Evolutionary conservation across 495 filamentous ascomycete genomes (phyloP), one percentile per base, ranked within the genome.

Genomic region (Aspergillus wentii): DNA sequence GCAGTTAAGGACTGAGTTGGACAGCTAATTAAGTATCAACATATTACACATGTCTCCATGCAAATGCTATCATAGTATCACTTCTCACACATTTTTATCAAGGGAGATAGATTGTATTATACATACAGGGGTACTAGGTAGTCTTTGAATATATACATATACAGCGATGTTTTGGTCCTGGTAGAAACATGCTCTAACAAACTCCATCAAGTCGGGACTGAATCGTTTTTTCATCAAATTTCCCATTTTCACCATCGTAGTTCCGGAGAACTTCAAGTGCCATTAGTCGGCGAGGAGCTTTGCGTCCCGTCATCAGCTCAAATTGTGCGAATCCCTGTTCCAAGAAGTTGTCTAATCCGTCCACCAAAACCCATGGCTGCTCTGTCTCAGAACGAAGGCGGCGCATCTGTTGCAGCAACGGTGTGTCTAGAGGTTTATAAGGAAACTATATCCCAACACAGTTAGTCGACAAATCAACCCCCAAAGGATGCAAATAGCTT

Each of bases 291-390:
- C 82, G 75, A 3, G 86, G 86, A 11, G 86, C 86, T 61, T 85
- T 78, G 16, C 86, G 70, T n/a, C 85, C 86, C 3, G 85, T 86
- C 69, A 90, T 85, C 30, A 90, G 59, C 56, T 90, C 86, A 52
- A 88, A 90, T 30, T 86, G 84, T 17, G 86, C 84, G 57, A 85
- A 87, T 2, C 83, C 86, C 66, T 88, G 86, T 54, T 92, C 86
- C 1, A 77, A 75, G 1, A 92, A 72, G 19, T 90, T 77, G 51
- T 89, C 86, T 8, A 90, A 60, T 4, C 85, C 86, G 49, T 90
- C 85, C n/a, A 88, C 76, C 21, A 84, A 71, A 3, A 86, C 79
- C 85, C 85, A 92, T 1, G 78, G 75, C 14, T 72, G 75, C 8
- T 74, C 73, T 0, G 78, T 78, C 40, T 76, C 70, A 33, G 71